Percentiles rank a stretch among this genome's conserved stretches.
Conservation (phyloP, 2,329 filamentous ascomycete genomes). For the Beauveria rudraprayagi region DNA sequence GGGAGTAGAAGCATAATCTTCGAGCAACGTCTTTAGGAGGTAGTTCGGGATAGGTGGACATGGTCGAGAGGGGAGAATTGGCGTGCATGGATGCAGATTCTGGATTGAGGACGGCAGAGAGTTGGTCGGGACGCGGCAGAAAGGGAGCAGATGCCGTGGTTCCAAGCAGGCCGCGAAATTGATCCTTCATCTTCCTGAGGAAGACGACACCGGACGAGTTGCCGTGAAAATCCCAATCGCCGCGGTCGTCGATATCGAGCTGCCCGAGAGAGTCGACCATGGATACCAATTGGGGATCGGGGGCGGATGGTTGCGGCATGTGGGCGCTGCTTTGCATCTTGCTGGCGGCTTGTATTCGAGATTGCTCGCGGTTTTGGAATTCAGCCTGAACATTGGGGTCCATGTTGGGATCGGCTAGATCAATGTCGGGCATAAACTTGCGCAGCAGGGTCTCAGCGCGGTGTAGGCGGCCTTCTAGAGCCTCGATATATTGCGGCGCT, state of each 20-base stretch:
- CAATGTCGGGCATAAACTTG: conserved; percentile 73
- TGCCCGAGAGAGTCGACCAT: conserved; percentile 94
- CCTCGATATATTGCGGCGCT: conserved; percentile 87
- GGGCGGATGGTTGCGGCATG: conserved; percentile 30
- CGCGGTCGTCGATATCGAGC: conserved; percentile 82
- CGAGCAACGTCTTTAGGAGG: conserved; percentile 54
- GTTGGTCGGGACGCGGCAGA: conserved; percentile 42
- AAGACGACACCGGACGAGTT: conserved; percentile 89
- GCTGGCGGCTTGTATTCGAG: conserved; percentile 36
- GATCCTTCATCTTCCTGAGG: conserved; percentile 75
- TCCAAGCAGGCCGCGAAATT: conserved; percentile 71
- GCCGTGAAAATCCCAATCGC: conserved; percentile 92
- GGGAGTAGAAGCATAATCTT: conserved; percentile 45
- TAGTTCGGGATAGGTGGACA: conserved; percentile 54
- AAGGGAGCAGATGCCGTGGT: conserved; percentile 53
- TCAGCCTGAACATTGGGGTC: conserved; percentile 70
- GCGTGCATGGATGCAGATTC: conserved; percentile 61
- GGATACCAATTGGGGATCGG: conserved; percentile 73
- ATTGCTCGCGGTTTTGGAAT: conserved; percentile 47
- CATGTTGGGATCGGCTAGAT: conserved; percentile 76
- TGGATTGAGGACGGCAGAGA: conserved; percentile 46
- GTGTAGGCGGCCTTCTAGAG: conserved; percentile 72
- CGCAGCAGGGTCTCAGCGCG: conserved; percentile 74
- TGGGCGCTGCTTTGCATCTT: conserved; percentile 31
- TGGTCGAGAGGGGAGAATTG: conserved; percentile 52